These are phyloP conservation scores for Plectosphaerella plurivora DNA, from an alignment of 2,329 filamentous ascomycete genomes.

Conservation along the genomic window DNA sequence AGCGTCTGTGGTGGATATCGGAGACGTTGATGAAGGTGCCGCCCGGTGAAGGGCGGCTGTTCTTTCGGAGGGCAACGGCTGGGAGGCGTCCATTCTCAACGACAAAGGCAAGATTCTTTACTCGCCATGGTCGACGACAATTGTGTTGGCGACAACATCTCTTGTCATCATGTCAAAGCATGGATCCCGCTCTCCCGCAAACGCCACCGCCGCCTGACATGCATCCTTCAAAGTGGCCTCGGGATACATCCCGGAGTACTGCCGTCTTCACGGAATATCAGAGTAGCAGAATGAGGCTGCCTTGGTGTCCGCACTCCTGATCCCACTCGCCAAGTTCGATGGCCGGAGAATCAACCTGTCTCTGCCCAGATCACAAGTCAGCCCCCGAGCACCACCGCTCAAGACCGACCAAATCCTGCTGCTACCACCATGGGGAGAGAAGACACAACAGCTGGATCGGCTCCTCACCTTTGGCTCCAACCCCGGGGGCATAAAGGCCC, in stretches of 20 bases:
- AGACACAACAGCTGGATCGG: conserved; percentile 7
- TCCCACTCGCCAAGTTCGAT: conserved; percentile 20
- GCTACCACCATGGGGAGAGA: background rate
- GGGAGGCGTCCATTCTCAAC: conserved; percentile 16
- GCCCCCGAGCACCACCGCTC: background rate
- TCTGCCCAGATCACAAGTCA: background rate
- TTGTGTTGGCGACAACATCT: conserved; percentile 7
- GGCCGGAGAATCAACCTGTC: conserved; percentile 7
- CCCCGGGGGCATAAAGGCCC: conserved; percentile 8
- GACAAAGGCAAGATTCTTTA: conserved; percentile 1
- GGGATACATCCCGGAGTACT: conserved; percentile 20
- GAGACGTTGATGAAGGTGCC: conserved; percentile 16
- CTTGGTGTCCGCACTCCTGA: conserved; percentile 19
- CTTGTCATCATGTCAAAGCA: background rate
- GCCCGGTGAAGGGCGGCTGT: conserved; percentile 23
- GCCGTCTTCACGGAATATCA: conserved; percentile 16
- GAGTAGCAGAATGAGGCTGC: conserved; percentile 18
- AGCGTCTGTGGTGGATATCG: conserved; percentile 14
- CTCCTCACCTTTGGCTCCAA: conserved; percentile 16
- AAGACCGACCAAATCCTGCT: background rate
- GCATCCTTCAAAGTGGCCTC: conserved; percentile 16
- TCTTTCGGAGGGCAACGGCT: conserved; percentile 17
- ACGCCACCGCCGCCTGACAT: conserved; percentile 1
- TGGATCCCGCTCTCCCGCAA: background rate
- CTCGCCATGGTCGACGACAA: conserved; percentile 13